Evolutionary conservation across 1,139 yeast species (phyloP).

Genomic region (Nakaseomyces delphensis): DNA sequence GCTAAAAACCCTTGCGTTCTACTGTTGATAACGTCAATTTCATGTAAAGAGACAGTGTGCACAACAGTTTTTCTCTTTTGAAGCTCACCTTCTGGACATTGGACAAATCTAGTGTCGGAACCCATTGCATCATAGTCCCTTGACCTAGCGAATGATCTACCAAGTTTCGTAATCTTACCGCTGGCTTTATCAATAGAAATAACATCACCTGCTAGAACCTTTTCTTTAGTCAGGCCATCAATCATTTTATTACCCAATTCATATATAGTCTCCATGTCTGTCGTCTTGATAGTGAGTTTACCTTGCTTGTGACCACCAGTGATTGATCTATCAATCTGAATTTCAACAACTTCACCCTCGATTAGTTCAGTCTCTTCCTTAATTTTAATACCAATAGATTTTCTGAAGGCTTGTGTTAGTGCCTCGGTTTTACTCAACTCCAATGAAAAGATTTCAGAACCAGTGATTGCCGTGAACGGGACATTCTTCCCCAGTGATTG

Average conservation of each 20-base stretch:
- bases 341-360: conserved; percentile 98
- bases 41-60: conserved; percentile 93
- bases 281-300: conserved; percentile 90
- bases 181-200: conserved; percentile 92
- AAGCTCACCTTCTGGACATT: conserved; percentile 97
- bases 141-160: conserved; percentile 91
- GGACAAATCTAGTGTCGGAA: conserved; percentile 93
- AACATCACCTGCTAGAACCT: conserved; percentile 95
- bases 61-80: conserved; percentile 93
- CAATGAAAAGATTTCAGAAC: conserved; percentile 84
- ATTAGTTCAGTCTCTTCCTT: conserved; percentile 95
- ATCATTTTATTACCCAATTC: conserved; percentile 97
- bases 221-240: conserved; percentile 89
- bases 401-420: conserved; percentile 89
- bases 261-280: conserved; percentile 98
- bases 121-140: conserved; percentile 99
- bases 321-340: conserved; percentile 90
- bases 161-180: conserved; percentile 88
- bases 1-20: conserved; percentile 98
- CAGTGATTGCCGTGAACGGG: conserved; percentile 93
- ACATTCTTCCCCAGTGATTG: conserved; percentile 85
- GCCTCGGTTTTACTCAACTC: conserved; percentile 94
- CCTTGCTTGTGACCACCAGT: conserved; percentile 99
- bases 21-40: conserved; percentile 95
- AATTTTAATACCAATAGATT: conserved; percentile 88